These are phyloP conservation scores for Amanita pseudoporphyria DNA, from an alignment of 768 basidiomycete genomes.

Conservation along the genomic window DNA sequence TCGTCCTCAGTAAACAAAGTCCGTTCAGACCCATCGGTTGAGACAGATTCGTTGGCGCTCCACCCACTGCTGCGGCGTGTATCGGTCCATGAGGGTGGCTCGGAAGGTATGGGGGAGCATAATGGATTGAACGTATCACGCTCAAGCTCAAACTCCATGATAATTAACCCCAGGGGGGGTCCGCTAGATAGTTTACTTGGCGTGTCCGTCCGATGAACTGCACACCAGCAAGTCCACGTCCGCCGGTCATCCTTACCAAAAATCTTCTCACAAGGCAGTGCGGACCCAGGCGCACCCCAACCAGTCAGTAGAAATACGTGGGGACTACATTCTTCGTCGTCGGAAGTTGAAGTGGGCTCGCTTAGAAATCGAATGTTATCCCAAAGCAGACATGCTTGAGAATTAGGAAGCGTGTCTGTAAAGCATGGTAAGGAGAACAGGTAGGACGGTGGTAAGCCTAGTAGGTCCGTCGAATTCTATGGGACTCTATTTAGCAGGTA, in stretches of 20 bases:
- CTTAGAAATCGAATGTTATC: conserved; percentile 65
- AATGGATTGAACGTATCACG: conserved; percentile 61
- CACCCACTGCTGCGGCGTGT: not conserved
- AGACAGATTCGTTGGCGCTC: not conserved
- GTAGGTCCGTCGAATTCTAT: conserved; percentile 71
- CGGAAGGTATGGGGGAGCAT: conserved; percentile 32
- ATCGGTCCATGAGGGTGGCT: not conserved
- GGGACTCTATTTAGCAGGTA: not conserved
- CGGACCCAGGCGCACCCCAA: conserved; percentile 57
- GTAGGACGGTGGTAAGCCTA: conserved; percentile 61
- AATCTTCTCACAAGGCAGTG: conserved; percentile 14
- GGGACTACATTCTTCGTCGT: conserved; percentile 35
- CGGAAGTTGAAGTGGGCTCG: conserved; percentile 32
- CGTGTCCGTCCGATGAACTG: conserved; percentile 40
- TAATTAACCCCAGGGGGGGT: conserved; percentile 30
- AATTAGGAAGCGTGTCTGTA: conserved; percentile 54
- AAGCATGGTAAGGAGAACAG: conserved; percentile 70
- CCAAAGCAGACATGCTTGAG: conserved; percentile 57
- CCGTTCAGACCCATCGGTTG: not conserved
- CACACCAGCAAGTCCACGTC: conserved; percentile 64
- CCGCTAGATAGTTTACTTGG: conserved; percentile 8
- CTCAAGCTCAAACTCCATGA: conserved; percentile 79
- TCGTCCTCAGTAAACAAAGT: not conserved
- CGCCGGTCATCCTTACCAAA: conserved; percentile 23
- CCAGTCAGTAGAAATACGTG: conserved; percentile 67